These are phyloP conservation scores for Stachybotrys echinatus DNA, from an alignment of 2,329 filamentous ascomycete species.

Conservation along the genomic window DNA sequence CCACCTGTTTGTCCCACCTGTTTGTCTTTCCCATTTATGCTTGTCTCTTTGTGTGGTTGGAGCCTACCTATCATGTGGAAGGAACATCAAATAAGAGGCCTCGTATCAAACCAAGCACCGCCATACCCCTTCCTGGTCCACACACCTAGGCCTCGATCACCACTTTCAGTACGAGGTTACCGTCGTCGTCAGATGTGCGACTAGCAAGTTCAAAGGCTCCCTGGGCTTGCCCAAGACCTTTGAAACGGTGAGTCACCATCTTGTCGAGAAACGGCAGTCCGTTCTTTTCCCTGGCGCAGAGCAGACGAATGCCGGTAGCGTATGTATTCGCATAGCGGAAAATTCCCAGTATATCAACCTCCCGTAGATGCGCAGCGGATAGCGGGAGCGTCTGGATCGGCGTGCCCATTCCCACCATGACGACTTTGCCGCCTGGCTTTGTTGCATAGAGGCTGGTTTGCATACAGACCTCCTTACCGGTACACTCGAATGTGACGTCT, in stretches of 20 bases:
- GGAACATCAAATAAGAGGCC: too few species aligned
- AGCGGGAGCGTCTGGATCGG: conserved; percentile 71
- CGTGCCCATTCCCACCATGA: conserved; percentile 77
- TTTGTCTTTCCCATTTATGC: too few species aligned
- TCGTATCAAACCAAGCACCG: too few species aligned
- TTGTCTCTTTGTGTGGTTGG: too few species aligned
- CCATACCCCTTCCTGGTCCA: too few species aligned
- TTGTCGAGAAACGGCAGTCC: conserved; percentile 59
- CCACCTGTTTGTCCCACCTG: too few species aligned
- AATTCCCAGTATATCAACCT: conserved; percentile 73
- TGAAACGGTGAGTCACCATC: conserved; percentile 69
- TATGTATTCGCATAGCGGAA: conserved; percentile 78
- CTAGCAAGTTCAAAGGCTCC: conserved; percentile 66
- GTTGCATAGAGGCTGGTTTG: conserved; percentile 71
- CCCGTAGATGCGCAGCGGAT: conserved; percentile 65
- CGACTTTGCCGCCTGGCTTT: conserved; percentile 63
- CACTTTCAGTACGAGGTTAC: conserved; percentile 68
- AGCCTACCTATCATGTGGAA: too few species aligned
- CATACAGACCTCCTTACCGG: conserved; percentile 69
- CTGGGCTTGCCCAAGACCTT: conserved; percentile 56
- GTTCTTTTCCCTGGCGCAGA: conserved; percentile 39
- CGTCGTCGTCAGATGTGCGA: conserved; percentile 61
- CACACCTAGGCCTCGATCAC: conserved; percentile 51
- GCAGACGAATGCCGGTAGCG: conserved; percentile 59
- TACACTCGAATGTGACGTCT: conserved; percentile 71